phyloP scores from a whole-genome alignment of 2,329 filamentous ascomycete species.

The Tympanopsis confertula region DNA sequence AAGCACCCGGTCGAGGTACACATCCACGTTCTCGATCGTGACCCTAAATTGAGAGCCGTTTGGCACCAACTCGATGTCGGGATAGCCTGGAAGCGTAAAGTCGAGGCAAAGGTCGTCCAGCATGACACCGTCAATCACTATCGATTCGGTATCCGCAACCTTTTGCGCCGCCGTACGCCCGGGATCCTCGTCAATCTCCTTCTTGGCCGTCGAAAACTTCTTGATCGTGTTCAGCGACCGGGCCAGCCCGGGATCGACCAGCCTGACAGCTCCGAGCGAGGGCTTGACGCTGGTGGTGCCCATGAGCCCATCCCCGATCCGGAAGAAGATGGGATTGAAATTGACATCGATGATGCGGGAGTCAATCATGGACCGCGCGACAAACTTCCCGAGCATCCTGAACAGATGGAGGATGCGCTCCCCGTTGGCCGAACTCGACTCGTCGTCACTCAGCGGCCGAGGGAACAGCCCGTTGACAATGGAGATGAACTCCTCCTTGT shows the following conservation, averaged over 20 bases:
- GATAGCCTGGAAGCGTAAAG: conserved; percentile 88
- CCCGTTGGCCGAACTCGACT: conserved; percentile 64
- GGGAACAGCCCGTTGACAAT: conserved; percentile 81
- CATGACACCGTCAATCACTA: conserved; percentile 63
- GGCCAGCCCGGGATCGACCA: conserved; percentile 76
- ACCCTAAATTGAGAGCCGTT: conserved; percentile 65
- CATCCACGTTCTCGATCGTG: conserved; percentile 85
- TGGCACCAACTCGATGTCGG: conserved; percentile 69
- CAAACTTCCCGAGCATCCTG: conserved; percentile 90
- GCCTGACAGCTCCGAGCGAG: conserved; percentile 78
- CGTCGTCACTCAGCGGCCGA: conserved; percentile 72
- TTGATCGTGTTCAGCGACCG: conserved; percentile 78
- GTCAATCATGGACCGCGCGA: conserved; percentile 94
- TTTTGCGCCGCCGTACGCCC: conserved; percentile 59
- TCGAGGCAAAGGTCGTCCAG: conserved; percentile 86
- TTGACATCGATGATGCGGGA: conserved; percentile 95
- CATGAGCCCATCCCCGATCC: conserved; percentile 60
- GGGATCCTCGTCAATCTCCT: conserved; percentile 64
- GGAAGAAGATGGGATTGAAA: conserved; percentile 96
- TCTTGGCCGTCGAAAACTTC: conserved; percentile 74
- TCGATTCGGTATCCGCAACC: conserved; percentile 52
- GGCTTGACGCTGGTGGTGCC: conserved; percentile 54
- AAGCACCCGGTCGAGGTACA: conserved; percentile 82
- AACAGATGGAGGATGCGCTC: conserved; percentile 81
- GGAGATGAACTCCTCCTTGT: conserved; percentile 73